Percentiles rank a stretch among this genome's conserved stretches.
Conservation (phyloP, 1,139 yeast genomes). For the Geotrichum candidum region DNA sequence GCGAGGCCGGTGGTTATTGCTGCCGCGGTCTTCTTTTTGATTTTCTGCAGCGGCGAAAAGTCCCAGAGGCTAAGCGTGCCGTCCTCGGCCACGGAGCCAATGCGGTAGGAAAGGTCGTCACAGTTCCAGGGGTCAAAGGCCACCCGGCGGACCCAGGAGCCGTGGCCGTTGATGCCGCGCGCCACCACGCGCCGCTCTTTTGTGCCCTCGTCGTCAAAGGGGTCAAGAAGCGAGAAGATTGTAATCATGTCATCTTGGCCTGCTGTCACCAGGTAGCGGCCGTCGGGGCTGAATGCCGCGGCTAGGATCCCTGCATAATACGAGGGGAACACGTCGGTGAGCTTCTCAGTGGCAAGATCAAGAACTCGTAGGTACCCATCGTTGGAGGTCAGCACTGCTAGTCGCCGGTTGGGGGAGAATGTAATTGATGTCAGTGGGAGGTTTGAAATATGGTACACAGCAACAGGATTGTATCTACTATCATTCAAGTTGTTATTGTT, state of each 20-base stretch:
- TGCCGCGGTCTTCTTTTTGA: constrained; percentile 26
- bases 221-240: constrained; percentile 28
- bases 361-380: constrained; percentile 62
- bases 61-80: constrained; percentile 68
- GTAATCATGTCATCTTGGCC: constrained; percentile 42
- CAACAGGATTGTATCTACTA: constrained; percentile 41
- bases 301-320: constrained; percentile 64
- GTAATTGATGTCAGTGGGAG: constrained; percentile 53
- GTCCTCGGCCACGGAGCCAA: constrained; percentile 67
- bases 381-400: constrained; percentile 52
- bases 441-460: constrained; percentile 57
- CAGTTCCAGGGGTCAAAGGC: constrained; percentile 40
- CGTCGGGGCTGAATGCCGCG: constrained; percentile 58
- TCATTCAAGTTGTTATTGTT: neutral
- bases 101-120: constrained; percentile 42
- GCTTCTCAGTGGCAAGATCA: constrained; percentile 44
- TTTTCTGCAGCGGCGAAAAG: constrained; percentile 51
- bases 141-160: constrained; percentile 55
- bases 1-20: neutral
- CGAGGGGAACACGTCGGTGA: constrained; percentile 58
- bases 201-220: constrained; percentile 3
- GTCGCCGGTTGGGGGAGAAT: constrained; percentile 42
- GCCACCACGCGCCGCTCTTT: constrained; percentile 31
- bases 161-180: constrained; percentile 53
- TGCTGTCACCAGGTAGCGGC: constrained; percentile 50